These are phyloP conservation scores for Saitozyma podzolica DNA, from an alignment of 768 basidiomycete species.

Conservation along the genomic window DNA sequence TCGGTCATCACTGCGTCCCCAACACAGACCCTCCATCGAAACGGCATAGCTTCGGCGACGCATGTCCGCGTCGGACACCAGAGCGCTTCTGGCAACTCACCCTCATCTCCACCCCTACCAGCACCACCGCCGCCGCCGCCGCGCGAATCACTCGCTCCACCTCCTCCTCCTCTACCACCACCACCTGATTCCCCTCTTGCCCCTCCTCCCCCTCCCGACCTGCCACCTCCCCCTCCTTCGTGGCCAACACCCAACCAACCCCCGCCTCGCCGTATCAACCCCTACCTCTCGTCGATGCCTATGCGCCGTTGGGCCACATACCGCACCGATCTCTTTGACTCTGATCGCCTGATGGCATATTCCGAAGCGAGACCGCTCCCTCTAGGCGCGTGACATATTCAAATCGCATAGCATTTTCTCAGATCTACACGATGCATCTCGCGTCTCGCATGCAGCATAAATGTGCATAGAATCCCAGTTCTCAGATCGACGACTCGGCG, in stretches of 20 bases:
- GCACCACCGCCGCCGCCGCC: not conserved
- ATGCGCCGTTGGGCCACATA: conserved; percentile 37
- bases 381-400: conserved; percentile 15
- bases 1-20: not conserved
- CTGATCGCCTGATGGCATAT: conserved; percentile 26
- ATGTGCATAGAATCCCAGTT: not conserved
- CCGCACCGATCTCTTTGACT: conserved; percentile 34
- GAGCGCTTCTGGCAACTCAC: not conserved
- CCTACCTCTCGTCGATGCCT: conserved; percentile 11
- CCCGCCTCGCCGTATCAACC: conserved; percentile 1
- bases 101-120: not conserved
- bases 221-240: conserved; percentile 6
- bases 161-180: not conserved
- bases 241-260: conserved; percentile 6
- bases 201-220: conserved; percentile 6
- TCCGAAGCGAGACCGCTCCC: conserved; percentile 27
- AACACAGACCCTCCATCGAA: too few relatives aligned
- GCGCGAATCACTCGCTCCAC: conserved; percentile 4
- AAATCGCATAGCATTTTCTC: conserved; percentile 2
- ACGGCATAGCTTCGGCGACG: too few relatives aligned
- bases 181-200: conserved; percentile 2
- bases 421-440: too few relatives aligned
- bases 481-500: too few relatives aligned
- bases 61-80: not conserved
- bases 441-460: too few relatives aligned